Percentiles rank a stretch among this genome's conserved stretches.
Evolutionary conservation across 352 stramenopile genomes (phyloP).

Genomic region (Phytophthora europaea): DNA sequence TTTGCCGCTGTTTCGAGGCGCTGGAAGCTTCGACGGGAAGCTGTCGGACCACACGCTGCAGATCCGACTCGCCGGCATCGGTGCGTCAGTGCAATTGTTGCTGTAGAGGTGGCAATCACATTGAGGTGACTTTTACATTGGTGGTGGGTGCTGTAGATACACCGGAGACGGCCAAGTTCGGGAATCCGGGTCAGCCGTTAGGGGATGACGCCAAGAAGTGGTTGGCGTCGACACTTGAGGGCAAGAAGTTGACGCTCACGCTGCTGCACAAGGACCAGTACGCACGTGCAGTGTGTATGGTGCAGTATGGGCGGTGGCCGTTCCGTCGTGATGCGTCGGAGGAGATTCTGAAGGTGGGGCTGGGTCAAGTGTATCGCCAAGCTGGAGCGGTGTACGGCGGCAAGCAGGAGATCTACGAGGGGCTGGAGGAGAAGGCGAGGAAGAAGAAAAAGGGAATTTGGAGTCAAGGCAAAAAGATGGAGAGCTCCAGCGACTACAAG

Average conservation of each 20-base stretch:
- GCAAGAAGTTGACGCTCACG: slow-evolving; percentile 71
- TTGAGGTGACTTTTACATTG: slow-evolving; percentile 2
- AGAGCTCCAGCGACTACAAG: slow-evolving; percentile 84
- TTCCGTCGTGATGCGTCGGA: slow-evolving; percentile 84
- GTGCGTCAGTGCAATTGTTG: slow-evolving; percentile 24
- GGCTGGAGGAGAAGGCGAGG: slow-evolving; percentile 69
- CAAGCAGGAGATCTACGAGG: slow-evolving; percentile 72
- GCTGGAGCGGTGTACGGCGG: slow-evolving; percentile 85
- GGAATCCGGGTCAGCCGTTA: slow-evolving; percentile 78
- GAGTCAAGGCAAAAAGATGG: slow-evolving; percentile 78
- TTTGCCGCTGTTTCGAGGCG: slow-evolving; percentile 57
- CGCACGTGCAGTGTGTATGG: slow-evolving; percentile 83
- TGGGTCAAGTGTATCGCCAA: slow-evolving; percentile 82
- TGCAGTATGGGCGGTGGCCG: slow-evolving; percentile 83
- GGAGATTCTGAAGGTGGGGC: slow-evolving; percentile 82
- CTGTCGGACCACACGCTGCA: slow-evolving; percentile 85
- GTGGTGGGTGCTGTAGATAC: slow-evolving; percentile 54
- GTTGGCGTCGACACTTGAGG: slow-evolving; percentile 57
- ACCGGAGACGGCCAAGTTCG: slow-evolving; percentile 89
- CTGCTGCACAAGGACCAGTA: slow-evolving; percentile 90
- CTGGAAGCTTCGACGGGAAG: slow-evolving; percentile 61
- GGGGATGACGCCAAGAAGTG: slow-evolving; percentile 85
- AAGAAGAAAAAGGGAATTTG: slow-evolving; percentile 80
- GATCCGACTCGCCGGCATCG: slow-evolving; percentile 85
- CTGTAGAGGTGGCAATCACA: not conserved